phyloP scores from a whole-genome alignment of 75 land plant genomes.

The Gnetum montanum region DNA sequence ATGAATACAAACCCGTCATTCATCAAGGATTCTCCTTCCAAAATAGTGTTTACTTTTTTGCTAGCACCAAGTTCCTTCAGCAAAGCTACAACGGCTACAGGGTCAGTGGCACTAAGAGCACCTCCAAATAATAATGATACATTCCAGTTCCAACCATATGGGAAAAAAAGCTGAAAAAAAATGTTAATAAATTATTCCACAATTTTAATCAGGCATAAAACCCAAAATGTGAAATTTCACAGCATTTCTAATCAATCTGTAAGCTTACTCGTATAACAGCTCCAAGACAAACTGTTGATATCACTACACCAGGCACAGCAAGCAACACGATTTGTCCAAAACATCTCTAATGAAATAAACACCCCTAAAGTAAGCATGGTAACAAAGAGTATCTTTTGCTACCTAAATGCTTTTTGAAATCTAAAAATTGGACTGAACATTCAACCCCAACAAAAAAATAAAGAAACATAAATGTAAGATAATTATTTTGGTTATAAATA shows the following conservation, averaged over 20 bases:
- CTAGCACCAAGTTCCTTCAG: constrained; percentile 95
- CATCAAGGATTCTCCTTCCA: constrained; percentile 98
- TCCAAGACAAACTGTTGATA: constrained; percentile 87
- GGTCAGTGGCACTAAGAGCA: constrained; percentile 96
- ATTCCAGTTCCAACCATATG: constrained; percentile 92
- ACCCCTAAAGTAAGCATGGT: not conserved
- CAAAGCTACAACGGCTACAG: constrained; percentile 92
- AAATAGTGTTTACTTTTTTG: constrained; percentile 91
- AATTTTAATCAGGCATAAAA: not conserved
- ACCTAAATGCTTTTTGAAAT: no score
- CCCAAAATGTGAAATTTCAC: not conserved
- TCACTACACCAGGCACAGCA: constrained; percentile 96
- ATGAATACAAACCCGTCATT: constrained; percentile 87
- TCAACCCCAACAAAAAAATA: no score
- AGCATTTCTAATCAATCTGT: not conserved
- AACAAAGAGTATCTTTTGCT: no score
- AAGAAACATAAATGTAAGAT: no score
- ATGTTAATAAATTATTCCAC: not conserved
- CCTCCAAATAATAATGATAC: constrained; percentile 89
- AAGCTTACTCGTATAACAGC: constrained; percentile 46
- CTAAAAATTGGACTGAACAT: no score
- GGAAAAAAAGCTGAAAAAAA: constrained; percentile 51
- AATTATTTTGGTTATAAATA: no score
- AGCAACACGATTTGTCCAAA: constrained; percentile 78
- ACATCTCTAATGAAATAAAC: constrained; percentile 58